These are phyloP conservation scores for Penicillium paneum DNA, from an alignment of 2,329 filamentous ascomycete genomes.

Conservation along the genomic window DNA sequence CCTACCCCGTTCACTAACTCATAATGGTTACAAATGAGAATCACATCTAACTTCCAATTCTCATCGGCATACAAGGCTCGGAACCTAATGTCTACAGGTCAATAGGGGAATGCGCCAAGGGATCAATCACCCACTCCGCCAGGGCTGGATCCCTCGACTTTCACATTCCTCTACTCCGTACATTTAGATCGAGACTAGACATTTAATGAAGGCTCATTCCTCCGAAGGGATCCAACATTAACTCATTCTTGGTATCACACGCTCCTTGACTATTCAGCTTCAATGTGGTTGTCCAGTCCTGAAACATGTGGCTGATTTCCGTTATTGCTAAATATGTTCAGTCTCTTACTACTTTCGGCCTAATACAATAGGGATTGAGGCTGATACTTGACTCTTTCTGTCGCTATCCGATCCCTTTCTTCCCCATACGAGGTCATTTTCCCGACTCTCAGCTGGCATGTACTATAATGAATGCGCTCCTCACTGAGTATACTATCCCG, in stretches of 20 bases:
- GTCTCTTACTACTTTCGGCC: background rate
- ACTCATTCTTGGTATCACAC: background rate
- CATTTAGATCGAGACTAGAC: background rate
- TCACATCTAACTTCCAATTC: background rate
- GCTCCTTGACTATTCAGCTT: background rate
- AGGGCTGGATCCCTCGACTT: background rate
- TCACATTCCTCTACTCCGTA: background rate
- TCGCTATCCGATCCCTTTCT: background rate
- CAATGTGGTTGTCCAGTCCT: background rate
- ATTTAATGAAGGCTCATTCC: background rate
- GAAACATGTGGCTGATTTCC: conserved; percentile 11
- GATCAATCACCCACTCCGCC: background rate
- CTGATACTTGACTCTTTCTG: background rate
- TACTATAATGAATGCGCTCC: background rate
- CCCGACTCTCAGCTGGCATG: background rate
- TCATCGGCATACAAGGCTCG: too few species aligned
- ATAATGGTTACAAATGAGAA: background rate
- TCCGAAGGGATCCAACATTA: conserved; percentile 1
- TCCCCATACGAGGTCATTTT: background rate
- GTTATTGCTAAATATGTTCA: background rate
- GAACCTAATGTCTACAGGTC: background rate
- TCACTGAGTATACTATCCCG: background rate
- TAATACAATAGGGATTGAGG: background rate
- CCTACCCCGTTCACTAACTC: too few species aligned
- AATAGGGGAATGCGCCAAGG: background rate